Percentiles rank a stretch among this genome's conserved stretches.
Conservation (phyloP, 2,329 filamentous ascomycete genomes). For the Leptodontidium sp. region DNA sequence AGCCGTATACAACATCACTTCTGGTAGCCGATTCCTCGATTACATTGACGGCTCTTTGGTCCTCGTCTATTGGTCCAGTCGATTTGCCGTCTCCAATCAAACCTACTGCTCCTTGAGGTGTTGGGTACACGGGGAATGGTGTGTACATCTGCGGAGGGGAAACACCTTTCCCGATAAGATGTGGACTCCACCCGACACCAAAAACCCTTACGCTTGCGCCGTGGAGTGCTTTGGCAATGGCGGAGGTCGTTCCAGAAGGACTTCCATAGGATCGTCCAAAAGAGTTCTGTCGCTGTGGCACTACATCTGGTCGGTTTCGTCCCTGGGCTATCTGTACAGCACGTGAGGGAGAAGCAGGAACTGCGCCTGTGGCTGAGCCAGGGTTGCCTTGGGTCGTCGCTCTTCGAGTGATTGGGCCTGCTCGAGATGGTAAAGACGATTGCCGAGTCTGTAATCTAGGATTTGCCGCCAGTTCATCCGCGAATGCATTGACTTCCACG, state of each 20-base stretch:
- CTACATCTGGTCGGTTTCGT: constrained; percentile 63
- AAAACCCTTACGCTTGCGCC: constrained; percentile 84
- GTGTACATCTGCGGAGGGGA: constrained; percentile 81
- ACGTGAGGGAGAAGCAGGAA: constrained; percentile 71
- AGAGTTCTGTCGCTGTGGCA: constrained; percentile 78
- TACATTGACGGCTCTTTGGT: constrained; percentile 76
- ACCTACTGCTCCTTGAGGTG: constrained; percentile 65
- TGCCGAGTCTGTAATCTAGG: constrained; percentile 57
- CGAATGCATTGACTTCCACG: constrained; percentile 96
- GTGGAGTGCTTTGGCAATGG: constrained; percentile 93
- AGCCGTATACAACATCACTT: constrained; percentile 96
- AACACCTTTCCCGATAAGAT: constrained; percentile 65
- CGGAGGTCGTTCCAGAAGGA: constrained; percentile 79
- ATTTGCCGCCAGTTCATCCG: constrained; percentile 90
- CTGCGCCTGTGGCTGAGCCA: constrained; percentile 73
- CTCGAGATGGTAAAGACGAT: constrained; percentile 57
- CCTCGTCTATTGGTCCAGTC: constrained; percentile 74
- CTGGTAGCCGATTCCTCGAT: constrained; percentile 93
- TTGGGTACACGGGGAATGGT: constrained; percentile 86
- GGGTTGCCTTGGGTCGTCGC: constrained; percentile 80
- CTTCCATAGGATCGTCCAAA: constrained; percentile 76
- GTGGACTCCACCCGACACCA: constrained; percentile 73
- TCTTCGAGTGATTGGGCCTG: constrained; percentile 73
- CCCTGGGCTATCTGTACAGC: constrained; percentile 78
- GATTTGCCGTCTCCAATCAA: constrained; percentile 74